Base-by-base conservation (phyloP, 805 yeast species). In the Candida ascalaphidarum region DNA sequence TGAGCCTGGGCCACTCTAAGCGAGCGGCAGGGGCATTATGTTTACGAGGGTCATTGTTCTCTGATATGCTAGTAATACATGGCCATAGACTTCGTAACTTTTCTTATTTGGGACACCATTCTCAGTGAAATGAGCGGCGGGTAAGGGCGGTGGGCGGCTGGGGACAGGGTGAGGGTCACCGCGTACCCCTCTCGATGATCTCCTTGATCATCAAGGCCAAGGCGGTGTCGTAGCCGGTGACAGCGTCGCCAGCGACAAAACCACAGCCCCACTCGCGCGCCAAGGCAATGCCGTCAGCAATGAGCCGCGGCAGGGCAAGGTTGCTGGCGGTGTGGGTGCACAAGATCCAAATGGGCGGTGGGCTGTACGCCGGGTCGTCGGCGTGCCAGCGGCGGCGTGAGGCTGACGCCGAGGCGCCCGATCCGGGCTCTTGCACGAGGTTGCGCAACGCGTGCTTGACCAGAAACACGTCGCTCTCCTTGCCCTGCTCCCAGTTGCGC, bases 311-410 rank as follows among this genome's bases (percentile, higher is more conserved):
- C 17, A 82, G 72, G 1, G 77, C 73, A 27, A 76, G 53, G 11
- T 63, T 68, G 45, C 71, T 75, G 21, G 67, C 59, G 1, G 60
- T 46, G 43, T 81, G 81, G 0, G 89, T 79, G 38, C 82, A 79
- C 2, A 77, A 67, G 4, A 81, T 60, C 43, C 80, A 55, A 11
- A 79, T 68, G 1, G 89, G 88, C 1, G 92, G 94, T 11, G 61
- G 58, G 2, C 58, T 58, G 28, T 56, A 58, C 3, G 52, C 37
- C 1, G 64, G 64, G 35, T 61, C 58, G 14, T 44, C 50, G 13
- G 25, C 26, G 27, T 31, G 49, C 30, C 35, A 59, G 46, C 33
- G 56, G 7, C 17, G n/a, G n/a, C n/a, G n/a, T n/a, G n/a, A n/a
- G n/a, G n/a, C n/a, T n/a, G n/a, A n/a, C n/a, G n/a, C n/a, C n/a